Evolutionary conservation across 768 basidiomycete genomes (phyloP), one percentile per base, ranked within the genome.

Genomic region (Lactarius sanguifluus): DNA sequence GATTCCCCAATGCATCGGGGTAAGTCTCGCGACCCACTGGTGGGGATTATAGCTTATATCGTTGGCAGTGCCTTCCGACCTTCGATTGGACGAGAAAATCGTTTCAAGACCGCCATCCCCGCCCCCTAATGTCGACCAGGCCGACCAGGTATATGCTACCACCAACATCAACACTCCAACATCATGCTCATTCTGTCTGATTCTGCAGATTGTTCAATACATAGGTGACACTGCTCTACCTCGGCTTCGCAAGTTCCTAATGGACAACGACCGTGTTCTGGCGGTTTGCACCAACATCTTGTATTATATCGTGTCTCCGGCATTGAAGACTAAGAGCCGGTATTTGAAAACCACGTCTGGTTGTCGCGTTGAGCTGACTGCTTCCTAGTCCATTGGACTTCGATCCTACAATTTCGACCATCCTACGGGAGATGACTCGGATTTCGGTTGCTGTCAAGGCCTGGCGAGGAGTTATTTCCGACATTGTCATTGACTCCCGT

Each of bases 221-320:
- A 79, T 97, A 47, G 89, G 89, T 1, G 79, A 80, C 0, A 81
- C 79, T 36, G 86, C 88, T 38, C 74, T 98, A 13, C 92, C 94
- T 2, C 86, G 85, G 70, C 71, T 96, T 63, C 86, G 94, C 23
- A 85, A 83, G 69, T 88, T 97, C 75, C 78, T 96, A 61, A 78
- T 88, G 70, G 96, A 98, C 69, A 85, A 85, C 43, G 96, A 98
- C 77, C 92, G 87, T 76, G 83, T 95, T 23, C 77, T 85, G 13
- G 81, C 85, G n/a, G 83, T 87, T 7, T 96, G 92, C 75, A 89
- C 81, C 64, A 94, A 91, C 71, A 86, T 98, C 52, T 81, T 92
- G 20, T 91, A 94, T 71, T 92, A 93, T 71, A 85, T 96, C 52
- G 81, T 96, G 38, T 85, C 82, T 47, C 93, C 96, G 1, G 85